Percentiles rank a stretch among this genome's conserved stretches.
Evolutionary conservation across 2,329 filamentous ascomycete species (phyloP).

Genomic region (Cytospora piceae): DNA sequence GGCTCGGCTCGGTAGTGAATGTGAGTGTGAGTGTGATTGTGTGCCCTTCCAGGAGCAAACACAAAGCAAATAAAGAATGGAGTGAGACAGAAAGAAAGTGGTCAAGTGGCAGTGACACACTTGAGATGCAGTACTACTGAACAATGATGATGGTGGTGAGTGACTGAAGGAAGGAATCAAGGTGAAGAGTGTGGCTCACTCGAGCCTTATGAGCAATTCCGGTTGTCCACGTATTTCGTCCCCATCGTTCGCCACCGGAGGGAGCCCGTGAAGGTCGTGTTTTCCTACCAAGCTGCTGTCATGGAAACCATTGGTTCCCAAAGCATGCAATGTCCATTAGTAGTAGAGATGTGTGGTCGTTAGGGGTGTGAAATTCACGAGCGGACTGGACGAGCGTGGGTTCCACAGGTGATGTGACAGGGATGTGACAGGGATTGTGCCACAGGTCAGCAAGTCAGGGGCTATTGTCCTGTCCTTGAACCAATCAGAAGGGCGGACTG

Average conservation of each 20-base stretch:
- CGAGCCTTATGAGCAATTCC: constrained; percentile 16
- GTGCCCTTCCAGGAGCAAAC: neutral
- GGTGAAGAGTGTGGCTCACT: constrained; percentile 5
- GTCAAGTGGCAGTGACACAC: neutral
- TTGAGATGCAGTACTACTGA: neutral
- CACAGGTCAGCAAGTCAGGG: neutral
- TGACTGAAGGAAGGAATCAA: neutral
- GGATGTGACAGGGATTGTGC: neutral
- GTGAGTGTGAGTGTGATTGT: neutral
- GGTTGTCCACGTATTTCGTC: neutral
- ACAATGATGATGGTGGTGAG: neutral
- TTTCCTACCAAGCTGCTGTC: neutral
- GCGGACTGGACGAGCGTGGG: no score
- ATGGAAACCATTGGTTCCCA: neutral
- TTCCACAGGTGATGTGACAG: neutral
- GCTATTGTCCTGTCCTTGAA: neutral
- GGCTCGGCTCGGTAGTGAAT: neutral
- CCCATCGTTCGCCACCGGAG: neutral
- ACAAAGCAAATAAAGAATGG: neutral
- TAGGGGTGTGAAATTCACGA: no score
- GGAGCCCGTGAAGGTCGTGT: neutral
- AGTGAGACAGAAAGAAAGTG: neutral
- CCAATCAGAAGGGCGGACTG: neutral
- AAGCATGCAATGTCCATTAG: neutral
- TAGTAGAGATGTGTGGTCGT: neutral